Percentiles rank a stretch among this genome's conserved stretches.
Conservation (phyloP, 2,329 filamentous ascomycete genomes). For the Rhinocladiella mackenziei region DNA sequence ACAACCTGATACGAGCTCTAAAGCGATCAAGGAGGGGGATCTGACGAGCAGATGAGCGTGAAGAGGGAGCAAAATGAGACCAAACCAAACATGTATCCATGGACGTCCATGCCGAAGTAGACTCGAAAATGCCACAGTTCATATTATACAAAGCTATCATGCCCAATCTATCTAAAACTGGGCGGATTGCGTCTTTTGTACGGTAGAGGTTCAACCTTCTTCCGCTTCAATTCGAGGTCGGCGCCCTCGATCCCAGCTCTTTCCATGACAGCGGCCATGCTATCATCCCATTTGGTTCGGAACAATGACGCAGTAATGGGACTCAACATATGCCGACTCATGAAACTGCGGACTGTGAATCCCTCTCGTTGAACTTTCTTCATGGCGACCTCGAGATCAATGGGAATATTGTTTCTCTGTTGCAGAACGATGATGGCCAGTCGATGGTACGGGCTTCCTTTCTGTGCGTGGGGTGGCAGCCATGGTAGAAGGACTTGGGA, state of each 20-base stretch:
- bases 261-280: slow-evolving; percentile 81
- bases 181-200: slow-evolving; percentile 57
- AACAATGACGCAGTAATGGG: slow-evolving; percentile 84
- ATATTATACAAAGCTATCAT: slow-evolving; percentile 31
- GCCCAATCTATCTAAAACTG: slow-evolving; percentile 40
- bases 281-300: slow-evolving; percentile 83
- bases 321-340: slow-evolving; percentile 63
- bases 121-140: no score
- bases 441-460: slow-evolving; percentile 87
- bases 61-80: no score
- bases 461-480: slow-evolving; percentile 81
- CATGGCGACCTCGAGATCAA: slow-evolving; percentile 58
- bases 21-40: no score
- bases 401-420: slow-evolving; percentile 60
- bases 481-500: slow-evolving; percentile 71
- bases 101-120: no score
- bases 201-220: slow-evolving; percentile 65
- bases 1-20: neutral
- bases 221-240: slow-evolving; percentile 79
- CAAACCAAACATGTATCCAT: no score
- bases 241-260: slow-evolving; percentile 69
- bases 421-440: slow-evolving; percentile 78
- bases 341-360: slow-evolving; percentile 72
- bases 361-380: slow-evolving; percentile 56
- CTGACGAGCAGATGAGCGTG: no score